A percentile compares a stretch with the other conserved stretches of the same genome.
These are phyloP conservation scores for Cinchona pubescens DNA, from an alignment of 257 asterid species.

Conservation along the genomic window DNA sequence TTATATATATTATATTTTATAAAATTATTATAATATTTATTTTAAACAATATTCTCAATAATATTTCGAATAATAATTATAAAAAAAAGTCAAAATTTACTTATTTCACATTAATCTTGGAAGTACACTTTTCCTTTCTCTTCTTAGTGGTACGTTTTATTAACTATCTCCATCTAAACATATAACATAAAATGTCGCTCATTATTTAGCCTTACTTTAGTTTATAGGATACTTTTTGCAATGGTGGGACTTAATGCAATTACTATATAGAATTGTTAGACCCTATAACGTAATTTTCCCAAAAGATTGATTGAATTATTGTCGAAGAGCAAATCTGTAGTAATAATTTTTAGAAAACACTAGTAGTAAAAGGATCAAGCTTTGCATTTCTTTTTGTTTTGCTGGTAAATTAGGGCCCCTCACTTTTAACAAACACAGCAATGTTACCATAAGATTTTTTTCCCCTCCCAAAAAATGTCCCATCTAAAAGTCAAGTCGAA, in stretches of 20 bases:
- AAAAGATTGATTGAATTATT: not conserved
- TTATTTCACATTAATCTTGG: too few relatives aligned
- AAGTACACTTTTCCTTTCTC: not conserved
- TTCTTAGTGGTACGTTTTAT: not conserved
- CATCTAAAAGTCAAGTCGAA: conserved; percentile 11
- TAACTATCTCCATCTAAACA: not conserved
- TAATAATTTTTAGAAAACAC: not conserved
- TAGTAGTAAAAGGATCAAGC: not conserved
- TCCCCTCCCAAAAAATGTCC: not conserved
- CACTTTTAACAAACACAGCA: not conserved
- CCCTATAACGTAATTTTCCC: not conserved
- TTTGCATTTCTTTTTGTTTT: not conserved
- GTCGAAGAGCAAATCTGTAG: not conserved
- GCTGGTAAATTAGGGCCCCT: not conserved
- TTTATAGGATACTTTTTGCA: not conserved
- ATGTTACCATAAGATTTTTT: not conserved
- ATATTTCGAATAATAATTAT: too few relatives aligned
- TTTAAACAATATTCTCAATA: too few relatives aligned
- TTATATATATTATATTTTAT: too few relatives aligned
- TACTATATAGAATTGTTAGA: not conserved
- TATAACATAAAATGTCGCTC: not conserved
- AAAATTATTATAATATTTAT: too few relatives aligned
- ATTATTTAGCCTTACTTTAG: not conserved
- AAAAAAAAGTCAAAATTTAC: too few relatives aligned
- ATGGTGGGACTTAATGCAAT: not conserved